Percentiles rank a stretch among this genome's conserved stretches.
Evolutionary conservation across 2,329 filamentous ascomycete genomes (phyloP).

Genomic region (Penicillium sp.): DNA sequence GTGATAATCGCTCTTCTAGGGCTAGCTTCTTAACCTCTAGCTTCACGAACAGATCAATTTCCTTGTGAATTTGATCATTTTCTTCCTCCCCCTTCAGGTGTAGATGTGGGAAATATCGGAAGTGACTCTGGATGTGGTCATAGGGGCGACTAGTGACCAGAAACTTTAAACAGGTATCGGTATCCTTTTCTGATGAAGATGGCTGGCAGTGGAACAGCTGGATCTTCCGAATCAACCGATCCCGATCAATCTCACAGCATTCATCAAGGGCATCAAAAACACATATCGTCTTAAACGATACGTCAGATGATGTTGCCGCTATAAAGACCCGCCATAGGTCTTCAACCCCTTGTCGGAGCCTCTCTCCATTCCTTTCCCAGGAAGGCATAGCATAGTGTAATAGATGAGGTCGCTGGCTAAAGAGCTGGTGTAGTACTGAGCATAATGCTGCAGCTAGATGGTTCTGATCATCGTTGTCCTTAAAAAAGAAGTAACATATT

Average conservation of each 20-base stretch:
- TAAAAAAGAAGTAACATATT: conserved; percentile 44
- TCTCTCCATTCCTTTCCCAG: conserved; percentile 22
- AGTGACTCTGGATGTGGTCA: too few species aligned
- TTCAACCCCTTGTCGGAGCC: conserved; percentile 14
- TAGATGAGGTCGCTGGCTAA: conserved; percentile 27
- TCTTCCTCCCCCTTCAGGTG: too few species aligned
- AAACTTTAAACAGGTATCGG: not conserved
- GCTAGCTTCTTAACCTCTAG: too few species aligned
- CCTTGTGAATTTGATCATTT: too few species aligned
- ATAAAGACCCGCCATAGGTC: conserved; percentile 21
- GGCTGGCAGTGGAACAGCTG: not conserved
- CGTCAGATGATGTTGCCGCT: not conserved
- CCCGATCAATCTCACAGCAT: conserved; percentile 6
- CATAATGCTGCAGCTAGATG: conserved; percentile 32
- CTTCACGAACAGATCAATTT: too few species aligned
- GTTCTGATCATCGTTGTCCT: conserved; percentile 39
- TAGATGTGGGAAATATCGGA: too few species aligned
- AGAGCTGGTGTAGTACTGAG: conserved; percentile 42
- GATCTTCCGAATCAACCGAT: conserved; percentile 12
- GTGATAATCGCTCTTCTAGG: too few species aligned
- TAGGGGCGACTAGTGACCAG: too few species aligned
- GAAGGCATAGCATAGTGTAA: conserved; percentile 22
- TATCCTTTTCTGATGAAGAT: not conserved
- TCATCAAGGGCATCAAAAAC: conserved; percentile 14
- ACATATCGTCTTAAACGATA: conserved; percentile 7